These are phyloP conservation scores for Fusarium sp. DNA, from an alignment of 2,329 filamentous ascomycete species.

Conservation along the genomic window DNA sequence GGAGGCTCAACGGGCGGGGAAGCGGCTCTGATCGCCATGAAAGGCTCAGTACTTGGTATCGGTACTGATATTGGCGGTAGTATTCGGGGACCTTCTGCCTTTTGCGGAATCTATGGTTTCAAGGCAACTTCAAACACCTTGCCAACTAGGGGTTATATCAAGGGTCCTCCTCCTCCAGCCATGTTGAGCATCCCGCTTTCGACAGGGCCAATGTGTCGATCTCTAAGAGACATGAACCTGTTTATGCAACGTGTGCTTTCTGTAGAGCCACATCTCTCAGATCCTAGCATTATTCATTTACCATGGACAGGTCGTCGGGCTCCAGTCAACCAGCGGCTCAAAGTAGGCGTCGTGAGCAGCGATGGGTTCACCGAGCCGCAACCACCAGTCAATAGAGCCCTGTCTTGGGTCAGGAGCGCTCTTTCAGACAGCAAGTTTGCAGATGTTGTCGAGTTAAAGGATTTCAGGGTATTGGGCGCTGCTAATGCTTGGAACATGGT, in stretches of 20 bases:
- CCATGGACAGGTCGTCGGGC: slow-evolving; percentile 45
- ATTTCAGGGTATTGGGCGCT: slow-evolving; percentile 47
- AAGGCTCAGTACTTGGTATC: slow-evolving; percentile 32
- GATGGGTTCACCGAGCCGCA: slow-evolving; percentile 52
- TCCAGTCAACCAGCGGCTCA: slow-evolving; percentile 39
- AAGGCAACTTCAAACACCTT: slow-evolving; percentile 13
- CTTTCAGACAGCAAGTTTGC: slow-evolving; percentile 32
- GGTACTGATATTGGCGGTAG: slow-evolving; percentile 21
- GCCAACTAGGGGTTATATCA: slow-evolving; percentile 24
- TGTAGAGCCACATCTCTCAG: slow-evolving; percentile 33
- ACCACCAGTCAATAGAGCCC: slow-evolving; percentile 50
- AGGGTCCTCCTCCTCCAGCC: slow-evolving; percentile 41
- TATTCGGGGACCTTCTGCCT: slow-evolving; percentile 16
- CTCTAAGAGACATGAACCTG: slow-evolving; percentile 38
- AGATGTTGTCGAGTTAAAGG: slow-evolving; percentile 46
- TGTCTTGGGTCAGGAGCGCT: slow-evolving; percentile 47
- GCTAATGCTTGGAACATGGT: slow-evolving; percentile 47
- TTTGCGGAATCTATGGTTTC: slow-evolving; percentile 26
- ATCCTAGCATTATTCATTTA: slow-evolving; percentile 44
- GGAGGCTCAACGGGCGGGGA: slow-evolving; percentile 70
- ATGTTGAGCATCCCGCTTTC: slow-evolving; percentile 46
- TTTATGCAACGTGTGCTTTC: slow-evolving; percentile 30
- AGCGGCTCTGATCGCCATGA: slow-evolving; percentile 48
- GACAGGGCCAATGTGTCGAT: slow-evolving; percentile 38
- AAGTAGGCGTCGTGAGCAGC: slow-evolving; percentile 54